Evolutionary conservation across 75 land plant species (phyloP), one percentile per base, ranked within the genome.

Genomic region (Cunninghamia lanceolata): DNA sequence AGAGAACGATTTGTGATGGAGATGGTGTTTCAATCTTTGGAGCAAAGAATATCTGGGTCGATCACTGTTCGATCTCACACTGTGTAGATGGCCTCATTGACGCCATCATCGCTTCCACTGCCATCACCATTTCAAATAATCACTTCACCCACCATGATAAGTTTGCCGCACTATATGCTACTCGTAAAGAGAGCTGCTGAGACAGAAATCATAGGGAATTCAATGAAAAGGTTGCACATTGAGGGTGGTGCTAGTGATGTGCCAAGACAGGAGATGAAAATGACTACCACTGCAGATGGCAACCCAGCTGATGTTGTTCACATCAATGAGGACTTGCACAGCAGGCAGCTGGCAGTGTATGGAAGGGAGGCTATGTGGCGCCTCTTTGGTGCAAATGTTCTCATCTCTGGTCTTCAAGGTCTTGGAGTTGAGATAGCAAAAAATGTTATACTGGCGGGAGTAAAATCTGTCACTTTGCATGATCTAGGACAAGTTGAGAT

Each of bases 261-360:
- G 52, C 6, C 39, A 59, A 80, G 21, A 16, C 56, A 10, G 54
- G 82, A 66, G 21, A 42, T 46, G 76, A 50, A 85, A 73, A 74
- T 38, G 66, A 82, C 86, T 86, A 88, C 87, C 83, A 85, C 82
- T n/a, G 90, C 76, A 21, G 90, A 87, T 56, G 90, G 90, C 11
- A 89, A 82, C 66, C 83, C 87, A 11, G 8, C 74, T 21, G 88
- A 89, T 54, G 84, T 86, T 17, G 84, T 88, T 9, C 94, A 94
- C 40, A 95, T 96, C 47, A 97, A 96, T 75, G 99, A 96, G 90
- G 97, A 96, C 93, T 94, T 96, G 79, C 99, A 96, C 90, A 95
- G 97, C 93, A 85, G 99, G 78, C 99, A 97, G 90, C 95, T 97
- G 15, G 99, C 97, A 0, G 99, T 97, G 38, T 97, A 97, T 76